phyloP scores from a whole-genome alignment of 2,329 filamentous ascomycete genomes.

The Fusarium sp. region DNA sequence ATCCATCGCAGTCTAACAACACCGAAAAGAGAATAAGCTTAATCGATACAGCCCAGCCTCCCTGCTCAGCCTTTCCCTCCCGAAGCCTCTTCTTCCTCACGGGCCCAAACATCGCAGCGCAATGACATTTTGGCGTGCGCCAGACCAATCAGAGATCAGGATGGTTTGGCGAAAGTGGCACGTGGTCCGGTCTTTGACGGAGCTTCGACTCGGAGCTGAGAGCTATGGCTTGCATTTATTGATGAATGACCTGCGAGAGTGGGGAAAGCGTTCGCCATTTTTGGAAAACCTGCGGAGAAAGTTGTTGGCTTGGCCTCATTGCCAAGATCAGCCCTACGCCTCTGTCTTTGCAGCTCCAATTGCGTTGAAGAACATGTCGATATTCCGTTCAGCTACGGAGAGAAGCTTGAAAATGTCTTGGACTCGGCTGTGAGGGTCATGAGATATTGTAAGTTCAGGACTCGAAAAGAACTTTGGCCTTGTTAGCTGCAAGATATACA shows the following conservation, averaged over 20 bases:
- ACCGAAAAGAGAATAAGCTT: neutral
- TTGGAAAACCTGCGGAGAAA: neutral
- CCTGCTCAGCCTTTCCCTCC: neutral
- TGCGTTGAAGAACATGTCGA: accelerated
- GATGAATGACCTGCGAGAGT: neutral
- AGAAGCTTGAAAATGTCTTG: neutral
- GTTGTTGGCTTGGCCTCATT: neutral
- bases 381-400: neutral
- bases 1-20: neutral
- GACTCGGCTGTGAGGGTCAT: too few species aligned
- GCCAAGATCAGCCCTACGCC: neutral
- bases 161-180: neutral
- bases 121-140: neutral
- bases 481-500: neutral
- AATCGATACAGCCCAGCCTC: neutral
- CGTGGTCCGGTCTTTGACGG: neutral
- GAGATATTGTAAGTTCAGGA: neutral
- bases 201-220: neutral
- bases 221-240: neutral
- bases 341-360: neutral
- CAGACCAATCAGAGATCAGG: neutral
- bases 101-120: neutral
- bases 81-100: neutral
- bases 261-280: neutral
- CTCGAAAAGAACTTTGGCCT: neutral